Percentiles rank a stretch among this genome's conserved stretches.
These are phyloP conservation scores for Combretum micranthum DNA, from an alignment of 345 rosid species.

Conservation along the genomic window DNA sequence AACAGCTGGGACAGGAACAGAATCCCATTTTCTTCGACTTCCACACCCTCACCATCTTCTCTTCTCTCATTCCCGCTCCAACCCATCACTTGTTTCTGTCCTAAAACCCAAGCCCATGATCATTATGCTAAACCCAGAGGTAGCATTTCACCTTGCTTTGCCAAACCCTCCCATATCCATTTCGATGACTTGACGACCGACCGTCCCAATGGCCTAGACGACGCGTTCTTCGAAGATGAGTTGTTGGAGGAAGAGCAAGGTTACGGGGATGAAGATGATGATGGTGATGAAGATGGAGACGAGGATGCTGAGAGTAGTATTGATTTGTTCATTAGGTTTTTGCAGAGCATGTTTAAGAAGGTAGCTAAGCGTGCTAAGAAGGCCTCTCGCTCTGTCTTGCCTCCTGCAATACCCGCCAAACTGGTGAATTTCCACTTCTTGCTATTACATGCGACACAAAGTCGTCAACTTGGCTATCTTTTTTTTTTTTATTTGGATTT, in stretches of 20 bases:
- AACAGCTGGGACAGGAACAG: no score
- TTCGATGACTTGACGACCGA: conserved; percentile 30
- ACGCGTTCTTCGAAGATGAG: conserved; percentile 32
- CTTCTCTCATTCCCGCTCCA: no score
- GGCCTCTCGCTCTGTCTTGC: conserved; percentile 58
- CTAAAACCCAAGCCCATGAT: no score
- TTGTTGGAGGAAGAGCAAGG: conserved; percentile 13
- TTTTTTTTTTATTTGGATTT: no score
- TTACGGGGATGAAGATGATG: conserved; percentile 5
- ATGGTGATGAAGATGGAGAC: conserved; percentile 36
- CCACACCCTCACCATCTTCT: no score
- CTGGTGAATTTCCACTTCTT: conserved; percentile 35
- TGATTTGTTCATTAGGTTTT: conserved; percentile 61
- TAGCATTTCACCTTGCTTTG: no score
- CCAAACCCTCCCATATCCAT: conserved; percentile 15
- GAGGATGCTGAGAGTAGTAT: conserved; percentile 65
- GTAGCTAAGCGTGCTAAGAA: conserved; percentile 65
- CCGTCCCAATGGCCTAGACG: conserved; percentile 27
- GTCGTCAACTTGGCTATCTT: no score
- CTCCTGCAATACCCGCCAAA: conserved; percentile 54
- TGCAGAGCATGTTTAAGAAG: conserved; percentile 54
- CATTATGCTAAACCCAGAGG: no score
- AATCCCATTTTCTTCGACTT: no score
- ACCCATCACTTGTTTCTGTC: no score
- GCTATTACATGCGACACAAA: no score